Evolutionary conservation across 2,329 filamentous ascomycete genomes (phyloP).

Genomic region (Myrmaecium sp.): DNA sequence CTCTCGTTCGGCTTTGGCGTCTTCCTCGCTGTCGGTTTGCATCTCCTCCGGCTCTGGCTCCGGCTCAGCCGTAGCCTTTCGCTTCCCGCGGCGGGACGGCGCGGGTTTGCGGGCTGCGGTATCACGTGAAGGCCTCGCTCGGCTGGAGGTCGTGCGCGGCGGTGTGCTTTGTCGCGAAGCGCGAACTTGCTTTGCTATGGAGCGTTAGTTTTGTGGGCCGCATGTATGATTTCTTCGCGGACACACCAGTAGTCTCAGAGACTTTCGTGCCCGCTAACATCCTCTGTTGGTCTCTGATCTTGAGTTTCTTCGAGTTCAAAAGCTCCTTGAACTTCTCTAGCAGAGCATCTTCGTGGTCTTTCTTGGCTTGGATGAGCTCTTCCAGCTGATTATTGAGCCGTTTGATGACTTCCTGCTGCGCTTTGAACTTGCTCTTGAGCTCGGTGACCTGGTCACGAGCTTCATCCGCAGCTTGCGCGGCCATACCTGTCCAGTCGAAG

Average conservation of each 20-base stretch:
- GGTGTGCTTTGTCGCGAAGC: too few species aligned
- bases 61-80: conserved; percentile 15
- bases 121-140: conserved; percentile 11
- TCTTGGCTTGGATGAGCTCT: conserved; percentile 48
- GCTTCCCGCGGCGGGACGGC: conserved; percentile 18
- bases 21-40: conserved; percentile 13
- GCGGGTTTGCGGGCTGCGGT: conserved; percentile 16
- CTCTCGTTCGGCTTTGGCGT: conserved; percentile 4
- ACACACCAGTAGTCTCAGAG: too few species aligned
- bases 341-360: conserved; percentile 47
- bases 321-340: conserved; percentile 53
- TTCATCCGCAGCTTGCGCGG: conserved; percentile 32
- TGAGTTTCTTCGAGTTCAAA: conserved; percentile 65
- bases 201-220: too few species aligned
- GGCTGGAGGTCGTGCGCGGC: too few species aligned
- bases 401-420: conserved; percentile 38
- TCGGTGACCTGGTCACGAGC: conserved; percentile 28
- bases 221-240: too few species aligned
- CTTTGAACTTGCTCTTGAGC: conserved; percentile 25
- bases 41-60: conserved; percentile 15
- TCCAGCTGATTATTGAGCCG: conserved; percentile 47
- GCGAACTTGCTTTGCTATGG: too few species aligned
- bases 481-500: conserved; percentile 53
- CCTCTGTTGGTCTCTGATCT: conserved; percentile 57
- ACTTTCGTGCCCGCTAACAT: conserved; percentile 39